These are phyloP conservation scores for Quercus tomentella DNA, from an alignment of 331 rosid species.

Conservation along the genomic window DNA sequence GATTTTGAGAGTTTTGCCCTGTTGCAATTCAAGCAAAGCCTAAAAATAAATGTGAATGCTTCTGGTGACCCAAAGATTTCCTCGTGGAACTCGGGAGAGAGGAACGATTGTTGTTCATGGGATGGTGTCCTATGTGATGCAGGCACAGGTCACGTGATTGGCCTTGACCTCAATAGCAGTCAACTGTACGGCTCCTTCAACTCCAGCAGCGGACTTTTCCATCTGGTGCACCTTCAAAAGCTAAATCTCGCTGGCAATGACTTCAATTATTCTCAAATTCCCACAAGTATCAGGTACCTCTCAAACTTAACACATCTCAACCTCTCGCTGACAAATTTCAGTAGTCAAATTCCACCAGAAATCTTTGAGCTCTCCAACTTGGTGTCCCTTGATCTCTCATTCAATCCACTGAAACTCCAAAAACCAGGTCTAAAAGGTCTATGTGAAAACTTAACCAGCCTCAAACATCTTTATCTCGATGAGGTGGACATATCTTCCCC, in stretches of 20 bases:
- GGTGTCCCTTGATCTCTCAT: background rate
- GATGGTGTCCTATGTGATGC: conserved; percentile 25
- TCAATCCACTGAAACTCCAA: background rate
- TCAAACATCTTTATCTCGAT: background rate
- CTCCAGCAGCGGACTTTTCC: conserved; percentile 37
- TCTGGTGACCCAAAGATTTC: background rate
- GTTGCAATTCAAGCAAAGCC: no score
- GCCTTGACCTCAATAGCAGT: conserved; percentile 19
- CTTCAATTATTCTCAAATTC: background rate
- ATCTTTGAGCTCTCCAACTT: background rate
- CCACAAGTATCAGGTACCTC: background rate
- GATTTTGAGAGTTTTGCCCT: no score
- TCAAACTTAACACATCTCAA: background rate
- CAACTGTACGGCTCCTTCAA: conserved; percentile 21
- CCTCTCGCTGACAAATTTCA: background rate
- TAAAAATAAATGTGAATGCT: no score
- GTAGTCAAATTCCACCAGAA: background rate
- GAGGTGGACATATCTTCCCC: background rate
- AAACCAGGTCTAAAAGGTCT: background rate
- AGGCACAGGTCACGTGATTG: conserved; percentile 15
- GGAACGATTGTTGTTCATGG: conserved; percentile 37
- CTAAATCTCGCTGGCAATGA: background rate
- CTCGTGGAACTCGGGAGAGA: background rate
- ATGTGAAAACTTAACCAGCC: background rate
- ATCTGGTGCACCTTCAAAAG: background rate